Percentiles rank a stretch among this genome's conserved stretches.
Evolutionary conservation across 2,329 filamentous ascomycete genomes (phyloP).

Genomic region (Onygenales sp.): DNA sequence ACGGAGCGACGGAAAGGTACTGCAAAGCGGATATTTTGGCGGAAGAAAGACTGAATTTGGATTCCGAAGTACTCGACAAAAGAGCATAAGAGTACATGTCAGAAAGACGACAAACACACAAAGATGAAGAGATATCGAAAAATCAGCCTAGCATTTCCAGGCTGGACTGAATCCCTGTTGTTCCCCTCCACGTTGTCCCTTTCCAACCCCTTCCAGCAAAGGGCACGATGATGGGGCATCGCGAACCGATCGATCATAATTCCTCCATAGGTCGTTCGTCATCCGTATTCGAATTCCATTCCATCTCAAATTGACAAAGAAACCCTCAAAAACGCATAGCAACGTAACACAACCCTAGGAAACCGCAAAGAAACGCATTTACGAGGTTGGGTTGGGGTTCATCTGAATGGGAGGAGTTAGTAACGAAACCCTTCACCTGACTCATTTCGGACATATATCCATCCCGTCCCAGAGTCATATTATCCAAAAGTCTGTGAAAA

Average conservation of each 20-base stretch:
- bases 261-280: neutral
- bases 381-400: slow-evolving; percentile 77
- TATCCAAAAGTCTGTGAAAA: neutral
- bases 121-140: neutral
- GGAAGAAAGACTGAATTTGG: neutral
- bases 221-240: neutral
- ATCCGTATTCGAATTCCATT: neutral
- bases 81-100: neutral
- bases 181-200: neutral
- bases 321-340: slow-evolving; percentile 1
- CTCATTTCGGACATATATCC: neutral
- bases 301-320: neutral
- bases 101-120: neutral
- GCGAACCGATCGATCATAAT: neutral
- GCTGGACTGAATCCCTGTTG: neutral
- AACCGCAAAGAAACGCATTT: slow-evolving; percentile 25
- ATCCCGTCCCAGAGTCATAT: neutral
- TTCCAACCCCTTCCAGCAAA: neutral
- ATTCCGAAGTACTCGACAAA: slow-evolving; percentile 3
- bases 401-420: slow-evolving; percentile 44
- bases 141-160: neutral
- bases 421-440: neutral
- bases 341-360: neutral
- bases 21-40: neutral
- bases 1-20: neutral